These are phyloP conservation scores for Suillus subalutaceus DNA, from an alignment of 768 basidiomycete genomes.

Conservation along the genomic window DNA sequence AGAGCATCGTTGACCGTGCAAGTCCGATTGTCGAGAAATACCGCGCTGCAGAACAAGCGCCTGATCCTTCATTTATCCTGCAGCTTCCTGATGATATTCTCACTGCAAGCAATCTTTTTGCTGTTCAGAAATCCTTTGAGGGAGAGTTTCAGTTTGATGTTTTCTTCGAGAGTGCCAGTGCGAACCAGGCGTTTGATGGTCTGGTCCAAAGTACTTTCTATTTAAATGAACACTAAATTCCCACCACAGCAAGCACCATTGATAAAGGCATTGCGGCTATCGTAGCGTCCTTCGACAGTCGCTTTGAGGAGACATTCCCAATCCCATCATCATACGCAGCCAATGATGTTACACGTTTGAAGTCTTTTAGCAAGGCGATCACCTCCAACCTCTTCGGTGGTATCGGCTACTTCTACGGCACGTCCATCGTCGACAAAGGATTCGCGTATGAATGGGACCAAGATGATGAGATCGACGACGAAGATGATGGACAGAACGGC, in stretches of 20 bases:
- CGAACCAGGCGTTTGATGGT: slow-evolving; percentile 68
- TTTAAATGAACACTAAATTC: background rate
- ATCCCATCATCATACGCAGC: slow-evolving; percentile 56
- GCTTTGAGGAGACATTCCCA: slow-evolving; percentile 75
- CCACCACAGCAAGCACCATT: slow-evolving; percentile 55
- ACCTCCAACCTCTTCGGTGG: slow-evolving; percentile 93
- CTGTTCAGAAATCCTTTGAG: slow-evolving; percentile 84
- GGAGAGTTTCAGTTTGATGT: slow-evolving; percentile 90
- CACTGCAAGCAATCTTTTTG: slow-evolving; percentile 78
- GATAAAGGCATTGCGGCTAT: slow-evolving; percentile 74
- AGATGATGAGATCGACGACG: slow-evolving; percentile 48
- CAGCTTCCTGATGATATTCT: slow-evolving; percentile 76
- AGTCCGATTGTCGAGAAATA: slow-evolving; percentile 57
- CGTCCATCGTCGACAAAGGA: slow-evolving; percentile 80
- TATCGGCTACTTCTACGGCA: slow-evolving; percentile 93
- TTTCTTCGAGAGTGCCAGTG: slow-evolving; percentile 78
- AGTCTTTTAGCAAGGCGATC: slow-evolving; percentile 82
- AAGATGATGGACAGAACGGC: slow-evolving; percentile 48
- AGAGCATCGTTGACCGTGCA: slow-evolving; percentile 61
- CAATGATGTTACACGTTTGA: slow-evolving; percentile 50
- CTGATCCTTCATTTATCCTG: slow-evolving; percentile 82
- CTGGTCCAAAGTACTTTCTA: slow-evolving; percentile 25
- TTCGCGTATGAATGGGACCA: slow-evolving; percentile 95
- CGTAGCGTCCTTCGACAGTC: slow-evolving; percentile 57
- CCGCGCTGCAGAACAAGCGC: slow-evolving; percentile 46